phyloP scores from a whole-genome alignment of 2,329 filamentous ascomycete species.

The Xylaria sp. region DNA sequence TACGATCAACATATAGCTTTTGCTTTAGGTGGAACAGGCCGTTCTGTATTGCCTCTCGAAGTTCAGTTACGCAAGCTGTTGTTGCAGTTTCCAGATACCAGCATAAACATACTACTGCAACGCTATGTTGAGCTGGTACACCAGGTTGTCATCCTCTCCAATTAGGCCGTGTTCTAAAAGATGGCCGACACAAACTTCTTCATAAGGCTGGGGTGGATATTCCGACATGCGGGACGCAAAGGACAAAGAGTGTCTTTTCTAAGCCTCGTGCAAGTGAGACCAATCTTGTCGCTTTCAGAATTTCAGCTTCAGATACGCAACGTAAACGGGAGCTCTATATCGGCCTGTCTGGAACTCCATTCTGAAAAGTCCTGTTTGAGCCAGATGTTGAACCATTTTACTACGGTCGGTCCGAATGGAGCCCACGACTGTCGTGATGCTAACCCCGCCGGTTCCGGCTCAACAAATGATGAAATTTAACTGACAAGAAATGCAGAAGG shows the following conservation, averaged over 20 bases:
- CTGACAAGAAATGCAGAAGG: no score
- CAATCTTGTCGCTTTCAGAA: no score
- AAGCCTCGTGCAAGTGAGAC: no score
- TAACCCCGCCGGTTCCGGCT: no score
- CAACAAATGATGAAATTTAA: no score
- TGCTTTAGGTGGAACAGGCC: neutral
- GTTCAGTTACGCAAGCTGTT: neutral
- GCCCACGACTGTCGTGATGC: neutral
- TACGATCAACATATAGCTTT: no score
- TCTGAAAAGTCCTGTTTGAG: neutral
- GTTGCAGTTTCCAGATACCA: neutral
- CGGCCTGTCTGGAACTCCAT: neutral
- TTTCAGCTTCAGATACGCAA: no score
- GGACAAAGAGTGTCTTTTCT: no score
- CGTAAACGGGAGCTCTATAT: neutral
- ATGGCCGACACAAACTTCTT: neutral
- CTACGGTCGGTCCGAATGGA: neutral
- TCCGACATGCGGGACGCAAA: no score
- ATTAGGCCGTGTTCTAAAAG: neutral
- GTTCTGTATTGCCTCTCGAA: neutral
- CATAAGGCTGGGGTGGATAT: neutral
- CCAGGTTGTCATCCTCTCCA: neutral
- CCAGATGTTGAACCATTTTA: neutral
- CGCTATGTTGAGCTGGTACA: neutral
- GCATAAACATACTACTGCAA: neutral